Percentiles rank a stretch among this genome's conserved stretches.
Evolutionary conservation across 768 basidiomycete species (phyloP).

Genomic region (Tephrocybe sp.): DNA sequence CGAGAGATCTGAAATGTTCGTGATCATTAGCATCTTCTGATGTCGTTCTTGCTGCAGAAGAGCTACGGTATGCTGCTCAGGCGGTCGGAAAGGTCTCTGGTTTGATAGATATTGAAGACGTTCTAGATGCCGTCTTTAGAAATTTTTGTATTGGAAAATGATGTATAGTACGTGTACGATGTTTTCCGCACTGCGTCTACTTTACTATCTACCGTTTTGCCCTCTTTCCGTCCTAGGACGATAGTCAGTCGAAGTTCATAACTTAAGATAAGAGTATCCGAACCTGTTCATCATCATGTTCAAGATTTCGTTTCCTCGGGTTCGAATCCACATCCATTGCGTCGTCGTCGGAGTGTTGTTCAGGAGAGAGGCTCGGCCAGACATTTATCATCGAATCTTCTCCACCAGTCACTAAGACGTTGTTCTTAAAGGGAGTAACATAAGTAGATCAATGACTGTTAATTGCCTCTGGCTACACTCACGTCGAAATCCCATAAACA

Average conservation of each 20-base stretch:
- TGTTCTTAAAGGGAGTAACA: constrained; percentile 27
- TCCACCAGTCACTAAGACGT: constrained; percentile 46
- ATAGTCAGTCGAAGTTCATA: neutral
- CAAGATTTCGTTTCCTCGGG: constrained; percentile 21
- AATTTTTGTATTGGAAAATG: constrained; percentile 89
- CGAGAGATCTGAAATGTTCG: neutral
- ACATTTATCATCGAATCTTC: constrained; percentile 48
- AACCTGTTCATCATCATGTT: constrained; percentile 24
- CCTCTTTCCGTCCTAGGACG: constrained; percentile 18
- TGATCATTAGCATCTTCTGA: constrained; percentile 54
- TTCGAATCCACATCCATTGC: constrained; percentile 28
- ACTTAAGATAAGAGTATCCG: neutral
- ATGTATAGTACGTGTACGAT: neutral
- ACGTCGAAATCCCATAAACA: constrained; percentile 58
- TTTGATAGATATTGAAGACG: constrained; percentile 76
- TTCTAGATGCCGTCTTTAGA: constrained; percentile 78
- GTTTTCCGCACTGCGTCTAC: neutral
- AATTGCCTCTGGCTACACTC: neutral
- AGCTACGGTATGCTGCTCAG: constrained; percentile 81
- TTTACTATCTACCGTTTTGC: constrained; percentile 9
- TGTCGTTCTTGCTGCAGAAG: constrained; percentile 82
- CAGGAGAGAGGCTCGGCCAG: constrained; percentile 31
- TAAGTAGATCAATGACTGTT: neutral
- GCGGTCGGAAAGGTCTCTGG: constrained; percentile 88
- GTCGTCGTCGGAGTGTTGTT: constrained; percentile 9